phyloP scores from a whole-genome alignment of 441 rosid genomes.

The Raphanus hybrid region DNA sequence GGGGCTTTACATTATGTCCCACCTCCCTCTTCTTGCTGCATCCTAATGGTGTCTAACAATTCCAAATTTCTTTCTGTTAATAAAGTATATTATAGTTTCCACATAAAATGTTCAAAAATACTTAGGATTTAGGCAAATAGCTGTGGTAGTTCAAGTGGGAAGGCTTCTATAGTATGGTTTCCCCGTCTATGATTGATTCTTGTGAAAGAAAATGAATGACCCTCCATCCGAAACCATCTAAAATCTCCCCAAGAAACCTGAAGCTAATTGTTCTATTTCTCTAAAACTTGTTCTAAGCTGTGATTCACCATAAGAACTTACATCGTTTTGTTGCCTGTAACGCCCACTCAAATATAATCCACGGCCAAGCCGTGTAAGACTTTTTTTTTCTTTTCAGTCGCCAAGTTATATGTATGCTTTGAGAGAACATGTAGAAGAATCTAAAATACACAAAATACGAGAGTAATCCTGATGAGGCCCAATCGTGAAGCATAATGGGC shows the following conservation, averaged over 20 bases:
- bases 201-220: neutral
- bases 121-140: neutral
- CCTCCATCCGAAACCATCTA: neutral
- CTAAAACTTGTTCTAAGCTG: no score
- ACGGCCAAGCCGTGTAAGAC: neutral
- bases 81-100: neutral
- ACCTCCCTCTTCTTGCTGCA: neutral
- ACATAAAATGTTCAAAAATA: neutral
- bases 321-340: neutral
- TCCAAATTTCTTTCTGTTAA: neutral
- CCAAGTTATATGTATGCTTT: neutral
- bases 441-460: no score
- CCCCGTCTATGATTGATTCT: neutral
- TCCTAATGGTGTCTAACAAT: neutral
- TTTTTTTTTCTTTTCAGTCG: neutral
- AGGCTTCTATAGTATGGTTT: neutral
- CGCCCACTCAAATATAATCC: neutral
- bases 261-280: neutral
- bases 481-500: neutral
- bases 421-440: no score
- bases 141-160: neutral
- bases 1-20: neutral
- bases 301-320: neutral
- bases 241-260: neutral
- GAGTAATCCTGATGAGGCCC: constrained; percentile 6